Percentiles rank a stretch among this genome's conserved stretches.
These are phyloP conservation scores for Coriaria nepalensis DNA, from an alignment of 306 rosid genomes.

Conservation along the genomic window DNA sequence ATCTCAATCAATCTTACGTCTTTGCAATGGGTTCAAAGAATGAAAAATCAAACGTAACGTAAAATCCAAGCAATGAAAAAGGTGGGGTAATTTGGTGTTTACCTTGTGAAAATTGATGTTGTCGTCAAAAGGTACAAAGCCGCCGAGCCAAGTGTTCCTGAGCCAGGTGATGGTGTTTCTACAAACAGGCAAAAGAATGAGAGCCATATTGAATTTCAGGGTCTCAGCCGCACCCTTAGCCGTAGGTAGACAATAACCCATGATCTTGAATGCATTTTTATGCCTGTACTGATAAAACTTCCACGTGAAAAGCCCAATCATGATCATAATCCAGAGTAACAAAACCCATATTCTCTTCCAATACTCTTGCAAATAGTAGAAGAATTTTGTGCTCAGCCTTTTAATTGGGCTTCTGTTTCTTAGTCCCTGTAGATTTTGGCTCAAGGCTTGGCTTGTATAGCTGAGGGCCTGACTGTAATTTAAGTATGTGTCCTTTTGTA, in stretches of 20 bases:
- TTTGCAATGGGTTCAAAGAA: not conserved
- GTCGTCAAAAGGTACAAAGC: conserved; percentile 79
- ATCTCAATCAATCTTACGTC: too few relatives aligned
- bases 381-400: conserved; percentile 44
- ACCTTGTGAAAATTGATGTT: conserved; percentile 99
- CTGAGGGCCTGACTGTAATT: conserved; percentile 97
- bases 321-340: conserved; percentile 50
- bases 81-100: conserved; percentile 5
- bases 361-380: conserved; percentile 80
- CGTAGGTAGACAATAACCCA: conserved; percentile 84
- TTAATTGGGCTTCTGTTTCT: conserved; percentile 59
- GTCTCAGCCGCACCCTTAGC: conserved; percentile 95
- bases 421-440: conserved; percentile 92
- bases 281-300: conserved; percentile 65
- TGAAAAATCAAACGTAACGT: not conserved
- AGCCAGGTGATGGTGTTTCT: conserved; percentile 94
- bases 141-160: conserved; percentile 58
- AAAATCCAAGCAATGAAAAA: conserved; percentile 11
- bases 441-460: conserved; percentile 95
- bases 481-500: conserved; percentile 90
- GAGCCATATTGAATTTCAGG: conserved; percentile 92
- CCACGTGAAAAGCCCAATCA: conserved; percentile 79
- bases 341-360: conserved; percentile 93
- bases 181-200: conserved; percentile 79
- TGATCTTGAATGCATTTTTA: conserved; percentile 39